Evolutionary conservation across 371 early-diverging fungal genomes (phyloP), one percentile per base, ranked within the genome.

Genomic region (Chytridium lagenaria): DNA sequence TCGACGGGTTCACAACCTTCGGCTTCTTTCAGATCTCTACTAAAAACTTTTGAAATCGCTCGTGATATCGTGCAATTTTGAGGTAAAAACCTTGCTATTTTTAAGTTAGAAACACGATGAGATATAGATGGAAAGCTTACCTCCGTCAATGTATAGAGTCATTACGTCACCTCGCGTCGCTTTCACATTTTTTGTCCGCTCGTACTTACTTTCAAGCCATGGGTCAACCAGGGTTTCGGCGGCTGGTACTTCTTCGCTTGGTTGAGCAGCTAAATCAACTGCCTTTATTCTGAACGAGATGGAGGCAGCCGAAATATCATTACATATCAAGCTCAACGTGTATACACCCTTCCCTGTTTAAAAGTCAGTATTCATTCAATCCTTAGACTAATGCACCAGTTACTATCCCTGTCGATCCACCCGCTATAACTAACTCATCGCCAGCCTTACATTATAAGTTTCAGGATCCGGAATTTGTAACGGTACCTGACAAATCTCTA

Each of bases 61-160:
- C 66, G 2, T 16, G 66, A n/a, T 40, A 68, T 61, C 26, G 73
- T 68, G 68, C 68, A 59, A 55, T 68, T 73, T 33, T 38, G 59
- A 3, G 73, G 73, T 12, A 73, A 50, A 34, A 59, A 68, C 7
- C 67, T 50, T 23, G 52, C 72, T 72, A 28, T 23, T 38, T 16
- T 12, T 49, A 16, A 15, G 38, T 15, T n/a, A 19, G 26, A 1
- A 23, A 49, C 26, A 33, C 44, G 36, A 38, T 61, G 23, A 61
- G 33, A 31, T 31, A 7, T 7, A 38, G 63, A n/a, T n/a, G n/a
- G n/a, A n/a, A n/a, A 19, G 12, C 63, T 61, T 7, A 61, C 63
- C 63, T 31, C 63, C 63, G 33, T 61, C 63, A 34, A 61, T 38
- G 34, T 16, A 61, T 5, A 61, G 23, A 15, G 55, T 52, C 5